phyloP scores from a whole-genome alignment of 2,329 filamentous ascomycete species.

The Phoma sp. region DNA sequence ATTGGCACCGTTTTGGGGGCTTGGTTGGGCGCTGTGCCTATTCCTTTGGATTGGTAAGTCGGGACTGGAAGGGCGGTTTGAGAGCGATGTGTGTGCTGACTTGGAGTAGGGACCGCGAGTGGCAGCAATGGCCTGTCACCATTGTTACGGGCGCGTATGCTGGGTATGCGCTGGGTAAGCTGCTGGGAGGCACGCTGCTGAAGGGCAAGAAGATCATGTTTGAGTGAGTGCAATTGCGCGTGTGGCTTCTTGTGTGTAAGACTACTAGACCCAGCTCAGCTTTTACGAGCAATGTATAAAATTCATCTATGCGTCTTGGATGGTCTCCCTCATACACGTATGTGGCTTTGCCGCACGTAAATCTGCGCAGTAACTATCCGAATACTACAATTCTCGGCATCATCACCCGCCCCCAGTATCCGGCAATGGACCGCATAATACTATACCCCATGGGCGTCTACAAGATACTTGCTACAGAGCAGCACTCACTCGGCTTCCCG shows the following conservation, averaged over 20 bases:
- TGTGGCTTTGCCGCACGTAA: no score
- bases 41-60: conserved; percentile 85
- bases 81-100: conserved; percentile 17
- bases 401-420: background rate
- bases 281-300: background rate
- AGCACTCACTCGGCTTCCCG: conserved; percentile 2
- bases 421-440: background rate
- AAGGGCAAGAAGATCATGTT: conserved; percentile 55
- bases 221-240: conserved; percentile 28
- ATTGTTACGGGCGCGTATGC: conserved; percentile 82
- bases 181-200: conserved; percentile 59
- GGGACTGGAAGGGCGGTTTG: background rate
- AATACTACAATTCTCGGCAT: no score
- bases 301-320: no score
- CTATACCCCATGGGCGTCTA: no score
- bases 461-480: background rate
- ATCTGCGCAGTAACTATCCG: no score
- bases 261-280: background rate
- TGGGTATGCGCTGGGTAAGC: conserved; percentile 75
- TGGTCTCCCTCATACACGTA: no score
- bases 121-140: conserved; percentile 97
- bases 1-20: conserved; percentile 81
- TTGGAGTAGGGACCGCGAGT: conserved; percentile 78
- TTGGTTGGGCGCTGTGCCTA: conserved; percentile 93
- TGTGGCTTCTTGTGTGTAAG: background rate